A percentile compares a stretch with the other conserved stretches of the same genome.
Conservation (phyloP, 164 flowering plant species). For the grape (Vitis vinifera) region ASM3070453v1 NC_081821.1:15954001-15954500, state of each 20-base stretch:
- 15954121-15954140: conserved; percentile 36
- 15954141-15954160: conserved; percentile 35
- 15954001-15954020: neutral
- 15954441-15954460: conserved; percentile 37
- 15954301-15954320: conserved; percentile 43
- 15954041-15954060: conserved; percentile 47
- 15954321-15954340: conserved; percentile 46
- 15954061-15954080: conserved; percentile 43
- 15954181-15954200: conserved; percentile 31
- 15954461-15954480: conserved; percentile 45
- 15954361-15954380: conserved; percentile 68
- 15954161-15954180: conserved; percentile 31
- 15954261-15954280: neutral
- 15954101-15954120: conserved; percentile 36
- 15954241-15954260: neutral
- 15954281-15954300: neutral
- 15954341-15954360: conserved; percentile 52
- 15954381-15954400: conserved; percentile 46
- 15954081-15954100: conserved; percentile 45
- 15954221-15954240: neutral
- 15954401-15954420: conserved; percentile 52
- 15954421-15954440: conserved; percentile 23
- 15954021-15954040: conserved; percentile 49
- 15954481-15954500: conserved; percentile 46
- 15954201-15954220: neutral